Evolutionary conservation across 169 alveolate species (phyloP), one percentile per base, ranked within the genome.

Genomic region (Eimeria necatrix): DNA sequence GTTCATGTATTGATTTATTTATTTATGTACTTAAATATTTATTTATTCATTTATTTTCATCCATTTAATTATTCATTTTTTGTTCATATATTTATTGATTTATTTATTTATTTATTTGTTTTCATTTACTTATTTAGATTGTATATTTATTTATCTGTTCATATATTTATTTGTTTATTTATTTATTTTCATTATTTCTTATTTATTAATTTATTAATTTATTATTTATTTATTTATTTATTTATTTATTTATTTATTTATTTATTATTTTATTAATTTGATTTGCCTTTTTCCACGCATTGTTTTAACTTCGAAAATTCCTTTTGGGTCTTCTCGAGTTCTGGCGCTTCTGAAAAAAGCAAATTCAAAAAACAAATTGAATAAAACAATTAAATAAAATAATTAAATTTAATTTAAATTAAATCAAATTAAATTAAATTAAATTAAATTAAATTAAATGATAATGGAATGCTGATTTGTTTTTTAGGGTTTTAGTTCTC

Each of bases 271-370:
- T 3, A 10, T 56, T 10, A 1, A 56, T n/a, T 12, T 68, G 2
- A 14, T n/a, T 16, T 74, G 32, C 85, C 85, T 46, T 74, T 74
- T 26, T 32, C 59, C 8, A 74, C 53, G 59, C 85, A 74, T 26
- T 74, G 22, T 46, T 74, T 26, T 10, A 74, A n/a, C 20, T 4
- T 12, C 8, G 52, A 10, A 16, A 74, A 74, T 9, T 53, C 53
- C 20, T 14, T 32, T 12, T 46, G 16, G 8, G 59, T 74, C 22
- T 24, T 12, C 24, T 12, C 85, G 2, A 74, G 59, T 3, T 46
- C 24, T 4, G 85, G 41, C 16, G 60, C 85, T 46, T 26, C 85
- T 74, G 59, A 20, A 74, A 18, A 56, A 56, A 18, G 2, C 20
- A 56, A 56, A 14, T 56, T 56, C 68, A 0, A 56, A 56, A 56